Evolutionary conservation across 1,139 yeast species (phyloP).

Genomic region (Candida tropicalis): DNA sequence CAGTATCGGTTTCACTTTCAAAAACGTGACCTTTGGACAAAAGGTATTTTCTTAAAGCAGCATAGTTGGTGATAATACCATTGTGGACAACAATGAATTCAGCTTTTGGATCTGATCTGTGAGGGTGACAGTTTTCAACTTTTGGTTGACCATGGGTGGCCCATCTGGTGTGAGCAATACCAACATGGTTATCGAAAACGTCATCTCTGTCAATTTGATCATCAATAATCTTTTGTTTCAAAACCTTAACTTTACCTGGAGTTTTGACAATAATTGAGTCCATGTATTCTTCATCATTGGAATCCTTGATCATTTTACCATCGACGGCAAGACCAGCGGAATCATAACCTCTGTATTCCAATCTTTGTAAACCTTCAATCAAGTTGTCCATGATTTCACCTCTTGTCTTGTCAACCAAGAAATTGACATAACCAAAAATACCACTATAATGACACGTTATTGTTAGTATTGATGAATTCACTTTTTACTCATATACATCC

Average conservation of each 20-base stretch:
- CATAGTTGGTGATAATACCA: slow-evolving; percentile 96
- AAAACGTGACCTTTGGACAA: slow-evolving; percentile 77
- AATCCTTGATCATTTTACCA: slow-evolving; percentile 64
- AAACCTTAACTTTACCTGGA: slow-evolving; percentile 87
- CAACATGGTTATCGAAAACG: slow-evolving; percentile 83
- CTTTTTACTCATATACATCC: too few species aligned
- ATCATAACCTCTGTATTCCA: slow-evolving; percentile 98
- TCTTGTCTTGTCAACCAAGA: slow-evolving; percentile 86
- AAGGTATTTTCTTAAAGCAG: slow-evolving; percentile 84
- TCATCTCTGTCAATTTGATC: slow-evolving; percentile 59
- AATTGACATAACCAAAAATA: slow-evolving; percentile 97
- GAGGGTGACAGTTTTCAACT: slow-evolving; percentile 91
- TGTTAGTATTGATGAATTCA: slow-evolving; percentile 7
- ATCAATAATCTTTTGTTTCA: slow-evolving; percentile 67
- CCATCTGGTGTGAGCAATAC: slow-evolving; percentile 99
- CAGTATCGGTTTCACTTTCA: slow-evolving; percentile 96
- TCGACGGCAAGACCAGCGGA: slow-evolving; percentile 96
- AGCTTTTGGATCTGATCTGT: slow-evolving; percentile 77
- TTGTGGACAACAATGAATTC: slow-evolving; percentile 95
- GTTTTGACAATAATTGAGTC: slow-evolving; percentile 63
- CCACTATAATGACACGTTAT: slow-evolving; percentile 61
- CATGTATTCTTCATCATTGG: slow-evolving; percentile 17
- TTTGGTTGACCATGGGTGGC: slow-evolving; percentile 98
- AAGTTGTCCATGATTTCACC: slow-evolving; percentile 90
- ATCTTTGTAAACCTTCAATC: slow-evolving; percentile 87